Conservation (phyloP, 2,329 filamentous ascomycete genomes). For the Penicillium sp. region DNA sequence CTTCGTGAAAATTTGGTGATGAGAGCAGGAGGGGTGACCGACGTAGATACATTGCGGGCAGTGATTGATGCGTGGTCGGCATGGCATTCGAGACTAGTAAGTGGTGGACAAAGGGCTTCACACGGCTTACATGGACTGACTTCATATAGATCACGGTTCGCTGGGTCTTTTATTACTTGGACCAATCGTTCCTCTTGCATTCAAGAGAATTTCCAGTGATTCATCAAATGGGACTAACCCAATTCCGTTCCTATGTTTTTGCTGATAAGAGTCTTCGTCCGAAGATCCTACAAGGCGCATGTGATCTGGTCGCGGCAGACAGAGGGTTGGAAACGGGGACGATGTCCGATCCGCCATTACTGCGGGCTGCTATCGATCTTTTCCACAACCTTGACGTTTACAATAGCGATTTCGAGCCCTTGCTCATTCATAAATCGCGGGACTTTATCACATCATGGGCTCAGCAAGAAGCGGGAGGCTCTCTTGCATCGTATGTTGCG, state of each 20-base stretch:
- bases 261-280: slow-evolving; percentile 48
- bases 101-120: slow-evolving; percentile 28
- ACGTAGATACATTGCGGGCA: slow-evolving; percentile 58
- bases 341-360: slow-evolving; percentile 57
- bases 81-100: slow-evolving; percentile 73
- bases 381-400: slow-evolving; percentile 82
- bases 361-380: slow-evolving; percentile 72
- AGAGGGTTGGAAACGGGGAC: slow-evolving; percentile 50
- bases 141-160: slow-evolving; percentile 61
- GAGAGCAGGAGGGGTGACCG: slow-evolving; percentile 49
- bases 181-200: slow-evolving; percentile 78
- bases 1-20: slow-evolving; percentile 57
- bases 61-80: slow-evolving; percentile 62
- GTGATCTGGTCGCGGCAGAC: slow-evolving; percentile 67
- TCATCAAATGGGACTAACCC: slow-evolving; percentile 69
- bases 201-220: slow-evolving; percentile 64
- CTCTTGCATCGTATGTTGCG: slow-evolving; percentile 69
- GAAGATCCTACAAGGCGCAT: slow-evolving; percentile 63
- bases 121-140: slow-evolving; percentile 2
- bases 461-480: slow-evolving; percentile 56
- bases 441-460: slow-evolving; percentile 66
- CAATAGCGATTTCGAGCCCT: slow-evolving; percentile 68
- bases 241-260: slow-evolving; percentile 64
- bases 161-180: slow-evolving; percentile 89
- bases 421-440: slow-evolving; percentile 62